These are phyloP conservation scores for Passiflora organensis DNA, from an alignment of 345 rosid genomes.

Conservation along the genomic window DNA sequence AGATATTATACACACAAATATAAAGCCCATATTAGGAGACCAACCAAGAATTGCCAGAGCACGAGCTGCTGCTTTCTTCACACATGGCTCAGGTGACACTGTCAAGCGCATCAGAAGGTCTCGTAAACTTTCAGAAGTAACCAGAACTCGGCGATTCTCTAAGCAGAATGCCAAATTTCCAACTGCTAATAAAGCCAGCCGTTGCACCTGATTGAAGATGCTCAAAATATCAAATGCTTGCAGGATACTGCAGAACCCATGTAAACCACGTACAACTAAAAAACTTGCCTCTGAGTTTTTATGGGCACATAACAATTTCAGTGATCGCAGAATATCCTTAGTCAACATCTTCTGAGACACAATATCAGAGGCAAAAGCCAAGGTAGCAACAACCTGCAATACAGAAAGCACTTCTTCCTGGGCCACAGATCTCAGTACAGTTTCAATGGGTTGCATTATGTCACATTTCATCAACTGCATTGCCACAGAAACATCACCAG, in stretches of 20 bases:
- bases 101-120: constrained; percentile 84
- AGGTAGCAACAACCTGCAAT: constrained; percentile 75
- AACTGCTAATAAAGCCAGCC: constrained; percentile 76
- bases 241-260: constrained; percentile 11
- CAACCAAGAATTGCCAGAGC: constrained; percentile 97
- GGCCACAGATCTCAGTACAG: constrained; percentile 66
- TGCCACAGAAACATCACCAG: constrained; percentile 83
- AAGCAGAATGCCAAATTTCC: constrained; percentile 93
- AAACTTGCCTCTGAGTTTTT: constrained; percentile 74
- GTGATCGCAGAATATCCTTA: constrained; percentile 72
- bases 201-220: constrained; percentile 66
- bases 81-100: constrained; percentile 70
- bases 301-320: constrained; percentile 76
- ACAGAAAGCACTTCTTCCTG: constrained; percentile 84
- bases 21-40: constrained; percentile 13
- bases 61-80: constrained; percentile 95
- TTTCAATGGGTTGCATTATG: constrained; percentile 89
- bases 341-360: constrained; percentile 91
- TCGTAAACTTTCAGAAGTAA: constrained; percentile 90
- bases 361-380: constrained; percentile 81
- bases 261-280: neutral
- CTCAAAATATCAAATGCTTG: constrained; percentile 15
- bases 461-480: constrained; percentile 97
- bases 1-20: too few relatives aligned
- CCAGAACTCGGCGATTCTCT: constrained; percentile 85